These are phyloP conservation scores for Colletotrichum sp. DNA, from an alignment of 2,329 filamentous ascomycete genomes.

Conservation along the genomic window DNA sequence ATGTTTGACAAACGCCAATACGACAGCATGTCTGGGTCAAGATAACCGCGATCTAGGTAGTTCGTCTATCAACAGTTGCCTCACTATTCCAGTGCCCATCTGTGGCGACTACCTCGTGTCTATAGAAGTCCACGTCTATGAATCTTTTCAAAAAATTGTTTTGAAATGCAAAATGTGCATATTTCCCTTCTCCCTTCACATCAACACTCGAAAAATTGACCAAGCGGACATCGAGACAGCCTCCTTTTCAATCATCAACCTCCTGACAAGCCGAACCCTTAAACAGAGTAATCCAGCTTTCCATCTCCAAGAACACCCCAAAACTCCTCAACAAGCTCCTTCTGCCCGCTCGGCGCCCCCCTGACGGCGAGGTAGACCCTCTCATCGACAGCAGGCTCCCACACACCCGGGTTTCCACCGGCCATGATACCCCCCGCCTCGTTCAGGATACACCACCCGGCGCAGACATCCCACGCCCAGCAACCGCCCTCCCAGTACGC, in stretches of 20 bases:
- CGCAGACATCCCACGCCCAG: slow-evolving; percentile 87
- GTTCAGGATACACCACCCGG: slow-evolving; percentile 76
- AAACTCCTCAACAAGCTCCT: slow-evolving; percentile 67
- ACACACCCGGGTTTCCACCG: slow-evolving; percentile 75
- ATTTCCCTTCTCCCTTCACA: neutral
- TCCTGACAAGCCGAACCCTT: neutral
- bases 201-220: rapidly evolving
- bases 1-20: neutral
- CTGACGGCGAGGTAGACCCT: slow-evolving; percentile 68
- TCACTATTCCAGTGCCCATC: neutral
- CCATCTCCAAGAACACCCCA: slow-evolving; percentile 65
- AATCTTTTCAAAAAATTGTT: neutral
- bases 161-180: neutral
- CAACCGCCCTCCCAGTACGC: slow-evolving; percentile 84
- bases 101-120: neutral
- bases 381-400: slow-evolving; percentile 66
- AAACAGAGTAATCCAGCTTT: slow-evolving; percentile 50
- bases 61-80: neutral
- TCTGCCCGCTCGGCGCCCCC: slow-evolving; percentile 63
- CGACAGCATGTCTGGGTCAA: neutral
- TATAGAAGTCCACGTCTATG: neutral
- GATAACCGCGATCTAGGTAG: neutral
- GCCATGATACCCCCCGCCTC: slow-evolving; percentile 79
- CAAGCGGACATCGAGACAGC: neutral
- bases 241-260: neutral